These are phyloP conservation scores for Erigeron canadensis DNA, from an alignment of 129 eudicot genomes.

Conservation along the genomic window DNA sequence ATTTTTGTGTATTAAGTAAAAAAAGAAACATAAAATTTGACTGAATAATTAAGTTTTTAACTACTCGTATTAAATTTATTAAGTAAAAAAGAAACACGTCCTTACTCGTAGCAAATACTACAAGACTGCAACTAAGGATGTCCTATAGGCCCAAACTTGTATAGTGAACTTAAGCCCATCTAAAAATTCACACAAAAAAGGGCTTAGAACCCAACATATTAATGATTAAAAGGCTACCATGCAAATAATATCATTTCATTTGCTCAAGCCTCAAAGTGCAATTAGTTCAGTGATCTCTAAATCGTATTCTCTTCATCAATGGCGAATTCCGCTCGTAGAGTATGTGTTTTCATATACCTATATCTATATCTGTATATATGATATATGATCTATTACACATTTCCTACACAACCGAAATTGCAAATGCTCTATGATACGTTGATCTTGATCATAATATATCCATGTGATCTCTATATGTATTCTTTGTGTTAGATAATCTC, in stretches of 20 bases:
- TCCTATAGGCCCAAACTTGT: neutral
- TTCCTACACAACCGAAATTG: too few relatives aligned
- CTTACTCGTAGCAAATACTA: too few relatives aligned
- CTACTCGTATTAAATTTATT: too few relatives aligned
- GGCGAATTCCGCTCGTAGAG: conserved; percentile 34
- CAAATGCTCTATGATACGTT: neutral
- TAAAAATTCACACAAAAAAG: neutral
- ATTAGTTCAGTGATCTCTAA: neutral
- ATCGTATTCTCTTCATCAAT: conserved; percentile 25
- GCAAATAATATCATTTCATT: conserved; percentile 7
- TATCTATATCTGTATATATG: neutral
- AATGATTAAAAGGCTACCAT: neutral
- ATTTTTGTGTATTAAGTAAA: too few relatives aligned
- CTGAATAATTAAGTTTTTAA: too few relatives aligned
- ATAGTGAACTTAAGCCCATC: neutral
- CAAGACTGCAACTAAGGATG: too few relatives aligned
- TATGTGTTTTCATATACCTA: conserved; percentile 20
- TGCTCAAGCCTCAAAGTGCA: neutral
- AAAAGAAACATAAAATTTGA: too few relatives aligned
- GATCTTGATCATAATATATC: neutral
- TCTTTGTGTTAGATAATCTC: too few relatives aligned
- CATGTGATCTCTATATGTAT: neutral
- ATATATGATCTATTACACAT: too few relatives aligned
- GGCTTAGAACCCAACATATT: neutral
- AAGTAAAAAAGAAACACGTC: too few relatives aligned